A percentile compares a stretch with the other conserved stretches of the same genome.
Conservation (phyloP, 768 basidiomycete genomes). For the Mycena belliarum region DNA sequence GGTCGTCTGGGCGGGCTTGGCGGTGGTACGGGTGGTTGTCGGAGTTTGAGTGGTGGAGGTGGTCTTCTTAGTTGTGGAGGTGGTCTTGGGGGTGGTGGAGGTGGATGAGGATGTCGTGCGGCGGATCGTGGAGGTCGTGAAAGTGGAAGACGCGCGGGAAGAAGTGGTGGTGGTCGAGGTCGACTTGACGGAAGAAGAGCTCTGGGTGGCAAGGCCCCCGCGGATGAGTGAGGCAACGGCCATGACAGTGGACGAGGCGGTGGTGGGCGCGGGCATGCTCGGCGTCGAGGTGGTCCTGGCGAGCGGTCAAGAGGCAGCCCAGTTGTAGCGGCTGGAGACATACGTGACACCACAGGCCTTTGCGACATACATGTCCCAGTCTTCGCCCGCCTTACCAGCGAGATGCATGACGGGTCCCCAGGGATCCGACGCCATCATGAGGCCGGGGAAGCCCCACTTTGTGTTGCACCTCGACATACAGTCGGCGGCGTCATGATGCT, state of each 20-base stretch:
- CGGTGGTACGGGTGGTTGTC: conserved; percentile 5
- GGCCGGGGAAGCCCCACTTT: conserved; percentile 50
- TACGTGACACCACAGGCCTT: conserved; percentile 43
- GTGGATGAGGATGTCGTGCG: conserved; percentile 20
- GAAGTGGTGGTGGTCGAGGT: conserved; percentile 11
- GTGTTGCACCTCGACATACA: conserved; percentile 42
- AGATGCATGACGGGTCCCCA: conserved; percentile 56
- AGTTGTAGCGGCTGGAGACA: not conserved
- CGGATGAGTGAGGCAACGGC: conserved; percentile 23
- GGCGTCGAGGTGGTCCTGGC: not conserved
- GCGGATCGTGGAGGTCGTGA: conserved; percentile 14
- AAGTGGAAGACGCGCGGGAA: conserved; percentile 7
- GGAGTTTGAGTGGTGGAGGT: conserved; percentile 8
- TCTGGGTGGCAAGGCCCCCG: conserved; percentile 16
- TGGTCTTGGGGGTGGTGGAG: conserved; percentile 20
- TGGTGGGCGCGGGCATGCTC: conserved; percentile 4
- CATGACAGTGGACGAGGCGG: conserved; percentile 21
- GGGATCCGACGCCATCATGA: conserved; percentile 51
- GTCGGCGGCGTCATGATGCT: conserved; percentile 33
- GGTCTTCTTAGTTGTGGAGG: conserved; percentile 12
- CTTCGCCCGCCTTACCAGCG: conserved; percentile 27
- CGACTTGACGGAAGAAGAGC: conserved; percentile 13
- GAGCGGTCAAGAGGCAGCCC: not conserved
- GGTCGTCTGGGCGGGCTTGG: not conserved
- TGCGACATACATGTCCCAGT: conserved; percentile 37